These are phyloP conservation scores for Fagopyrum homotropicum DNA, from an alignment of 148 eudicot species.

Conservation along the genomic window DNA sequence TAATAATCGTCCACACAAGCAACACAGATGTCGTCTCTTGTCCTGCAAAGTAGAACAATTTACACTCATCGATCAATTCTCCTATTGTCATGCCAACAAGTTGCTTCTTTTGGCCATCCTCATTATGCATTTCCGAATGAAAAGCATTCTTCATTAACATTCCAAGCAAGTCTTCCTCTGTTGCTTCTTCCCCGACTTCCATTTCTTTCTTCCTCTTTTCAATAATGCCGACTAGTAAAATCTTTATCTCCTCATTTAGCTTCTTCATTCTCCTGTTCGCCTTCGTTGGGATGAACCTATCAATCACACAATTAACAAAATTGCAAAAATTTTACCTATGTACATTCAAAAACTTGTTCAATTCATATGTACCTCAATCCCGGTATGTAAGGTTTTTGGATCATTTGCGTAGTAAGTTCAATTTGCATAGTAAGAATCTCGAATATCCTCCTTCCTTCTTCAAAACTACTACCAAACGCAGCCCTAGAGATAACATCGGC, in stretches of 20 bases:
- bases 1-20: too few species aligned
- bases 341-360: too few species aligned
- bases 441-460: conserved; percentile 21
- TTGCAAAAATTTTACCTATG: too few species aligned
- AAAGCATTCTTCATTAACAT: neutral
- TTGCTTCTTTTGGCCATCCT: neutral
- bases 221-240: conserved; percentile 12
- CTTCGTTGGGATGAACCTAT: too few species aligned
- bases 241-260: conserved; percentile 16
- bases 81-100: too few species aligned
- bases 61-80: too few species aligned
- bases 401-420: conserved; percentile 1
- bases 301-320: too few species aligned
- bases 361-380: neutral
- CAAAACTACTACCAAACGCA: conserved; percentile 10
- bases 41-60: too few species aligned
- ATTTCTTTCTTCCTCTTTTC: conserved; percentile 11
- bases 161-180: conserved; percentile 11
- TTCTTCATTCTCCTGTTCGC: conserved; percentile 11
- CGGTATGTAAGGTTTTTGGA: conserved; percentile 13
- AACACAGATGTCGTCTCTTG: too few species aligned
- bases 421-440: conserved; percentile 15
- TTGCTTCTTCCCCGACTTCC: neutral
- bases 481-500: conserved; percentile 21
- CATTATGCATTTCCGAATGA: neutral